Base-by-base conservation (phyloP, 768 basidiomycete genomes). In the Collybia sordida region DNA sequence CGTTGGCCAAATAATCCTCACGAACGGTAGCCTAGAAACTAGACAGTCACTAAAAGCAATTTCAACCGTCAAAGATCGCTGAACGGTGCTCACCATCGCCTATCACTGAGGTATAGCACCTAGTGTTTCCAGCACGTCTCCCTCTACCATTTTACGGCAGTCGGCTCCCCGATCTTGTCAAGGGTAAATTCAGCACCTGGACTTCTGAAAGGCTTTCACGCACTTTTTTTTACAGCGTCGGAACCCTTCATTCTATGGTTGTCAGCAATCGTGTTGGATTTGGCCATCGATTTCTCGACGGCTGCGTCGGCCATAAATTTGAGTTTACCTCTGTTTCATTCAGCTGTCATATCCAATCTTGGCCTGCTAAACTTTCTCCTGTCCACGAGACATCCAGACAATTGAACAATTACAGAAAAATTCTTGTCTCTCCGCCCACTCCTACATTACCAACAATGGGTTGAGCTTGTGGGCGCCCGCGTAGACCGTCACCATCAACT, bases 91-190 rank as follows among this genome's bases (percentile, higher is more conserved):
- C 96, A 93, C 97, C 97, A 99, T 77, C 98, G 97, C 51, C 97
- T 80, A 69, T 99, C 97, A 51, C 87, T 88, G 45, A 99, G 80
- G 73, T 99, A 99, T 15, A 97, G 97, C 17, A 97, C 97, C 96
- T 96, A 98, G 59, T 91, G 80, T 71, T 98, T 98, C 97, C 97
- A 99, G 68, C 98, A 95, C 43, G 79, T 79, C 56, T 91, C 85
- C 57, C 82, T 86, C 43, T 74, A 50, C 80, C 85, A 56, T 93
- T 91, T 60, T 98, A 89, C 42, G 83, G 71, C n/a, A 99, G 81
- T 42, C 95, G 82, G 67, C 59, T 27, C 58, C 61, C 45, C 55
- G 56, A 23, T 51, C 19, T 34, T 53, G 52, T 31, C 52, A 22
- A 57, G 44, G 17, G 45, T 36, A 22, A 47, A 51, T 47, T 58